phyloP scores from a whole-genome alignment of 2,329 filamentous ascomycete species.

The Lachnellula occidentalis region DNA sequence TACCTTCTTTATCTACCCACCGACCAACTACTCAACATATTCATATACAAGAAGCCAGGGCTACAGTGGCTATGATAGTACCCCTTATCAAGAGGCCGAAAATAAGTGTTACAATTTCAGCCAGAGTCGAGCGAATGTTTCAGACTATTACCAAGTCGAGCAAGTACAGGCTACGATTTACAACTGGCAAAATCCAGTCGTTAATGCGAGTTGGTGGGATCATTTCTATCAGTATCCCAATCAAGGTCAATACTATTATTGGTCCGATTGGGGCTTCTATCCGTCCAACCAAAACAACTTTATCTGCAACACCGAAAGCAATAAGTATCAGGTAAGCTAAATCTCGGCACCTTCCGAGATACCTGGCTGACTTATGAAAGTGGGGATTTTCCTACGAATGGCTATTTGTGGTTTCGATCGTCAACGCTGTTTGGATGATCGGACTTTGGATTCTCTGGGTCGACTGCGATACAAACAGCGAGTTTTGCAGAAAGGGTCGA shows the following conservation, averaged over 20 bases:
- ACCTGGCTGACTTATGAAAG: not conserved
- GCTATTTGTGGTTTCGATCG: slow-evolving; percentile 5
- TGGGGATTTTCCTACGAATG: slow-evolving; percentile 17
- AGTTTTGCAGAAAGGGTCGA: slow-evolving; percentile 13
- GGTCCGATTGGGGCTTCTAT: slow-evolving; percentile 9
- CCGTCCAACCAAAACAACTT: not conserved
- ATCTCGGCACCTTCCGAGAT: not conserved
- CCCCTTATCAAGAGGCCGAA: too few species aligned
- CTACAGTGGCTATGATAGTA: too few species aligned
- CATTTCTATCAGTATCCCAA: slow-evolving; percentile 4
- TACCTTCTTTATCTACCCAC: too few species aligned
- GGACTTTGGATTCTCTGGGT: slow-evolving; percentile 14
- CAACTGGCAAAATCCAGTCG: slow-evolving; percentile 2
- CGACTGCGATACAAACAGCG: slow-evolving; percentile 12
- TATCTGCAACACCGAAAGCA: slow-evolving; percentile 2
- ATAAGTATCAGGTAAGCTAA: slow-evolving; percentile 4
- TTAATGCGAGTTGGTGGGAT: slow-evolving; percentile 8
- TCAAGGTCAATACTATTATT: not conserved
- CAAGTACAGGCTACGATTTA: not conserved
- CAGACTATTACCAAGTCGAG: not conserved
- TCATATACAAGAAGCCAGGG: too few species aligned
- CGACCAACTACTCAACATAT: too few species aligned
- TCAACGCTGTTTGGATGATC: slow-evolving; percentile 9
- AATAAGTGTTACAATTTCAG: not conserved
- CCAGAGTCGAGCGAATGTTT: not conserved